Base-by-base conservation (phyloP, 2,329 filamentous ascomycete species). In the Dothistroma septosporum region DNA sequence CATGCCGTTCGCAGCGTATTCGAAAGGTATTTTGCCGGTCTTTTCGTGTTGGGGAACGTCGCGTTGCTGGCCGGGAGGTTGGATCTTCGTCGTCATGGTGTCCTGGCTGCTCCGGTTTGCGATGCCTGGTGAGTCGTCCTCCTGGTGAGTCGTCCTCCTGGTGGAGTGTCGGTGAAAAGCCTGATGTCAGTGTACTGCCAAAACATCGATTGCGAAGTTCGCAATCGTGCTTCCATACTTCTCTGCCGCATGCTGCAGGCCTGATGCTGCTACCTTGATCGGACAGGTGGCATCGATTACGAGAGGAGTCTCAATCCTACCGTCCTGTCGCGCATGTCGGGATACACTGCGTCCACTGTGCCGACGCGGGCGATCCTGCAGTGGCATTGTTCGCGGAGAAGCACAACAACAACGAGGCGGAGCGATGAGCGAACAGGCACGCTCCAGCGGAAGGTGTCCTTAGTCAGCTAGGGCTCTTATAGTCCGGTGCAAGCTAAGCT, bases 21-120 rank as follows among this genome's bases (percentile, higher is more conserved):
- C 60, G 66, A 78, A 77, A n/a, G 66, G 64, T 28, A 69, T 64
- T n/a, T 57, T 69, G 55, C 65, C 70, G n/a, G 64, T 67, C 46
- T 64, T 66, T 22, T 61, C 64, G 4, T 70, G 70, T 33, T 65
- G 33, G 1, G 70, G 70, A 41, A 65, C 66, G 16, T 65, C 46
- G 28, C 69, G 64, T 22, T 64, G 48, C 50, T 70, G 67, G 10
- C 68, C 67, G 22, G 64, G 68, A 9, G 69, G 66, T 61, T 57
- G 53, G 44, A 61, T 61, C 28, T 61, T 58, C 19, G 61, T 57
- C 31, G 58, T 24, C 61, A 60, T 60, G 47, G 21, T 62, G 16
- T 19, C 6, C 14, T 44, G 14, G 4, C 8, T n/a, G 41, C 41
- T 44, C 41, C 3, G 24, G 2, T 28, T 28, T 16, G 41, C n/a